Evolutionary conservation across 257 asterid genomes (phyloP).

Genomic region (Primulina eburnea): DNA sequence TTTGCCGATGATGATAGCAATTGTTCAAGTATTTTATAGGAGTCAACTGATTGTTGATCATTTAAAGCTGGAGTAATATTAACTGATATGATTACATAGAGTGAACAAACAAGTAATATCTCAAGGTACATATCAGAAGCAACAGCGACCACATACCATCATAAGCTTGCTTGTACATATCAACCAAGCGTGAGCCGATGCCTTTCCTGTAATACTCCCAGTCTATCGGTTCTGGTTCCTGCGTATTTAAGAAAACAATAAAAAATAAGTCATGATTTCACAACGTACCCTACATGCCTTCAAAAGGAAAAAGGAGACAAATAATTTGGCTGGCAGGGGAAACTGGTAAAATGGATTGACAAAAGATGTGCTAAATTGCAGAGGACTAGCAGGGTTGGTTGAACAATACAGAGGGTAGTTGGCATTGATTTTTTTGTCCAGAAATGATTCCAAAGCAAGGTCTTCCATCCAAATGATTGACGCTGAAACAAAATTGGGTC

Average conservation of each 20-base stretch:
- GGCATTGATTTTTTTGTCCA: not conserved
- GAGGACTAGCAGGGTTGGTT: not conserved
- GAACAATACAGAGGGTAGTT: not conserved
- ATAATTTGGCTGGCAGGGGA: slow-evolving; percentile 4
- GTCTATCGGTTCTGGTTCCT: slow-evolving; percentile 95
- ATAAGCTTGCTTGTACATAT: slow-evolving; percentile 89
- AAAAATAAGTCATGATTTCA: not conserved
- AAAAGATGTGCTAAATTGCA: not conserved
- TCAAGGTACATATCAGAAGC: not conserved
- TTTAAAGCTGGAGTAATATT: not conserved
- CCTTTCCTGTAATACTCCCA: slow-evolving; percentile 95
- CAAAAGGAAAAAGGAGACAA: not conserved
- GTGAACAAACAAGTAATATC: not conserved
- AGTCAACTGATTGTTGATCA: not conserved
- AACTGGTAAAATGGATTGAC: slow-evolving; percentile 1
- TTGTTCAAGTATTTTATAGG: not conserved
- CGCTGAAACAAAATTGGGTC: not conserved
- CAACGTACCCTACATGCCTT: not conserved
- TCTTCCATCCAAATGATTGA: not conserved
- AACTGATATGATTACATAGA: not conserved
- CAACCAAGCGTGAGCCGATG: slow-evolving; percentile 89
- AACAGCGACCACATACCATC: slow-evolving; percentile 48
- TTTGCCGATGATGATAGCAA: not conserved
- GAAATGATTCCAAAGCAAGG: not conserved
- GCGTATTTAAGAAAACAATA: slow-evolving; percentile 19